phyloP scores from a whole-genome alignment of 495 filamentous ascomycete genomes.

The Tuber umbilicatum region DNA sequence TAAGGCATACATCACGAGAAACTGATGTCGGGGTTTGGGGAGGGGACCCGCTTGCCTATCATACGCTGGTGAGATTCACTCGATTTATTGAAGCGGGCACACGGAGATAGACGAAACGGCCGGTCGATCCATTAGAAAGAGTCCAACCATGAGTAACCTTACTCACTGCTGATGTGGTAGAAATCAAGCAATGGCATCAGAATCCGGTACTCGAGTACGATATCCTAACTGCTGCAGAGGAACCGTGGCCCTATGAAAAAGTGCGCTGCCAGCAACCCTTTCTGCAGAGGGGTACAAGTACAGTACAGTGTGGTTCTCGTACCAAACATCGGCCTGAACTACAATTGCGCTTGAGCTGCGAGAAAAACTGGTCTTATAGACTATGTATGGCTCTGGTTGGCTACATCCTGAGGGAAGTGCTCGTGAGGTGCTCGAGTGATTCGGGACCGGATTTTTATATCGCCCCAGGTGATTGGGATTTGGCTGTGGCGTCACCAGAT shows the following conservation, averaged over 20 bases:
- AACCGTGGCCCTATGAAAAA: slow-evolving; percentile 35
- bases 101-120: not conserved
- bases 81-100: not conserved
- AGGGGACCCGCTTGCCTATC: not conserved
- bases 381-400: not conserved
- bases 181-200: not conserved
- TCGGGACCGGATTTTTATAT: not conserved
- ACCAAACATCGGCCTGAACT: not conserved
- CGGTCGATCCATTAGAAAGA: not conserved
- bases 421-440: not conserved
- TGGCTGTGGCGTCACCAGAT: not conserved
- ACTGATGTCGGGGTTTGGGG: slow-evolving; percentile 2
- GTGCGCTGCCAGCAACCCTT: slow-evolving; percentile 25
- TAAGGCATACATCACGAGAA: not conserved
- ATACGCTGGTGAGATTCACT: not conserved
- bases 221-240: slow-evolving; percentile 29
- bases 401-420: not conserved
- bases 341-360: not conserved
- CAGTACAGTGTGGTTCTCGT: not conserved
- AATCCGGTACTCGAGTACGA: not conserved
- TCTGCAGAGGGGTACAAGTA: not conserved
- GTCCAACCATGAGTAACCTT: not conserved
- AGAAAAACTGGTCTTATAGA: not conserved
- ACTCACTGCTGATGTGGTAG: not conserved
- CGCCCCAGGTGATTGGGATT: not conserved